These are phyloP conservation scores for Syncephalastrum sp. DNA, from an alignment of 371 early-diverging fungal species.

Conservation along the genomic window DNA sequence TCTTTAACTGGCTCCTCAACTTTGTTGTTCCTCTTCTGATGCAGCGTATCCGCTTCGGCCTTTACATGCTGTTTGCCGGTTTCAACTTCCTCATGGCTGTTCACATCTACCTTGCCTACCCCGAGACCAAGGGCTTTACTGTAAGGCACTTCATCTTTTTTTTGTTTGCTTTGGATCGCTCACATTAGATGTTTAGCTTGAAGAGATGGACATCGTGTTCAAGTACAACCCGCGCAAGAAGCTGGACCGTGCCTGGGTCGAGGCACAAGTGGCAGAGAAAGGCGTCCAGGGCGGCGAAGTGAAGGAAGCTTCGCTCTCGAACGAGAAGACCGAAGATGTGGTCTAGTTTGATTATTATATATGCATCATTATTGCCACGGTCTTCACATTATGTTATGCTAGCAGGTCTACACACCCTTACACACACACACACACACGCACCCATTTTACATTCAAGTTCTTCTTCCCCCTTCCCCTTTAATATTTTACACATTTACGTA, in stretches of 20 bases:
- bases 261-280: conserved; percentile 17
- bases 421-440: too few species aligned
- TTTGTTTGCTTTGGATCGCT: not conserved
- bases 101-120: conserved; percentile 65
- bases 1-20: conserved; percentile 67
- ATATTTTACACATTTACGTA: not conserved
- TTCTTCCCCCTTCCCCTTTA: too few species aligned
- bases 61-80: conserved; percentile 66
- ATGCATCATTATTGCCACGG: too few species aligned
- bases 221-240: conserved; percentile 34
- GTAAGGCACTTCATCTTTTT: conserved; percentile 10
- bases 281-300: too few species aligned
- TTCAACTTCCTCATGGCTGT: conserved; percentile 60
- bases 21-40: conserved; percentile 62
- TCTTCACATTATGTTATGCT: too few species aligned
- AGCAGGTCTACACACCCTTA: too few species aligned
- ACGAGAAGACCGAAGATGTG: conserved; percentile 9
- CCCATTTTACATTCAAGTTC: too few species aligned
- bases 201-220: conserved; percentile 43
- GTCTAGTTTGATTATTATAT: not conserved
- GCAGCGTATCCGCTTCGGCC: conserved; percentile 56
- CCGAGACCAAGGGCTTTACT: conserved; percentile 58
- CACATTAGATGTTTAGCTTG: conserved; percentile 20
- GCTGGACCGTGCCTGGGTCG: conserved; percentile 25
- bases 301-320: not conserved